Conservation (phyloP, 108 stramenopile species). For the Chaetoceros muelleri region DNA sequence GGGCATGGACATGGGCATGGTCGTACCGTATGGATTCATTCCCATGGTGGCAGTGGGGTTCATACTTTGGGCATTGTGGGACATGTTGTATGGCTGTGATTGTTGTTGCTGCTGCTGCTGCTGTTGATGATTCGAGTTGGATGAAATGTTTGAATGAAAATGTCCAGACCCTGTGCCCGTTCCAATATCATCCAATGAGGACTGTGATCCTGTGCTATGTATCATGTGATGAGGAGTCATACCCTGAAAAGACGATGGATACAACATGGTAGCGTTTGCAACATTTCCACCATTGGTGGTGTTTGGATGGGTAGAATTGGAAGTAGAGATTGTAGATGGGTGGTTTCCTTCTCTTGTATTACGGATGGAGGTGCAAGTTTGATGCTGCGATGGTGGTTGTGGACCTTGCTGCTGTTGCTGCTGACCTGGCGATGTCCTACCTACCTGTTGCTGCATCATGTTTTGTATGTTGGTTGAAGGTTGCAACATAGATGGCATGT, state of each 20-base stretch:
- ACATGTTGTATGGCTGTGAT: neutral
- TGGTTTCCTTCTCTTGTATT: neutral
- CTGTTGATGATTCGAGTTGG: neutral
- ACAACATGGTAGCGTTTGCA: too few species aligned
- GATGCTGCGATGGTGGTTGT: too few species aligned
- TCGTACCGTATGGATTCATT: neutral
- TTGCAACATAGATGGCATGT: neutral
- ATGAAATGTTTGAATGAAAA: too few species aligned
- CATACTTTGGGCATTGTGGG: neutral
- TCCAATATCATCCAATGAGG: too few species aligned
- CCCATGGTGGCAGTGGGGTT: neutral
- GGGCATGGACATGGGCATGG: neutral
- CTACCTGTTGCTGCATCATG: too few species aligned
- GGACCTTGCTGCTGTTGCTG: too few species aligned
- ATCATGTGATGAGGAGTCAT: too few species aligned
- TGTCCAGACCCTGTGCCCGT: too few species aligned
- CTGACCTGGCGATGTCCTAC: neutral
- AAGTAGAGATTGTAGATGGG: neutral
- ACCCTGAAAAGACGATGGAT: too few species aligned
- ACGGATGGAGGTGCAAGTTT: too few species aligned
- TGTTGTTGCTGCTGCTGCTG: neutral
- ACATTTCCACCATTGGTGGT: too few species aligned
- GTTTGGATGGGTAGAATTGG: neutral
- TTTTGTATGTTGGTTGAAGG: too few species aligned
- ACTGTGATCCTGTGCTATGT: neutral